phyloP scores from a whole-genome alignment of 2,329 filamentous ascomycete species.

The Boeremia exigua region DNA sequence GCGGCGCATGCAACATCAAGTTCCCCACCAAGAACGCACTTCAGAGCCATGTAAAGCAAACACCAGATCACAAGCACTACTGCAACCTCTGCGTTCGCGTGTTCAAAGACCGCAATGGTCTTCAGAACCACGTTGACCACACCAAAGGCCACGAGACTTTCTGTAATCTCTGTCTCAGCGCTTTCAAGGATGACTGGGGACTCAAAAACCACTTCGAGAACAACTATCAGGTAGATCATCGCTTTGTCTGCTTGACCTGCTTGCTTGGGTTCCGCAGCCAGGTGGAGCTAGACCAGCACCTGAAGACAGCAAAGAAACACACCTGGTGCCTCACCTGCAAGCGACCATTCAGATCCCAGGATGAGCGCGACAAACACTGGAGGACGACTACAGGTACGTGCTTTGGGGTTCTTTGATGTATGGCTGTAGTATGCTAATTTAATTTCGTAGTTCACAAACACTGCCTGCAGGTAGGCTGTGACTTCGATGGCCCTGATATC shows the following conservation, averaged over 20 bases:
- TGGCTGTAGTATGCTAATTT: background rate
- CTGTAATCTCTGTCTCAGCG: conserved; percentile 45
- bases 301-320: conserved; percentile 35
- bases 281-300: conserved; percentile 31
- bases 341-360: conserved; percentile 36
- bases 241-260: conserved; percentile 38
- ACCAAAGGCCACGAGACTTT: conserved; percentile 33
- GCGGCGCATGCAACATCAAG: conserved; percentile 37
- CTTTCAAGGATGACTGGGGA: conserved; percentile 41
- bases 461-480: conserved; percentile 41
- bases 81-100: conserved; percentile 46
- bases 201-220: conserved; percentile 45
- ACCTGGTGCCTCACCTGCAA: conserved; percentile 39
- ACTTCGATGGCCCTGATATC: conserved; percentile 34
- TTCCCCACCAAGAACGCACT: conserved; percentile 33
- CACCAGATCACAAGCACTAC: conserved; percentile 36
- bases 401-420: background rate
- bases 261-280: conserved; percentile 33
- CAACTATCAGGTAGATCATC: conserved; percentile 36
- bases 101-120: conserved; percentile 43
- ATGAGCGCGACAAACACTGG: conserved; percentile 44
- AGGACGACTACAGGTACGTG: conserved; percentile 32
- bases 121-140: conserved; percentile 45
- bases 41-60: conserved; percentile 35
- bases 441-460: conserved; percentile 34